phyloP scores from a whole-genome alignment of 2,329 filamentous ascomycete genomes.

The Corniculantispora saksenae region DNA sequence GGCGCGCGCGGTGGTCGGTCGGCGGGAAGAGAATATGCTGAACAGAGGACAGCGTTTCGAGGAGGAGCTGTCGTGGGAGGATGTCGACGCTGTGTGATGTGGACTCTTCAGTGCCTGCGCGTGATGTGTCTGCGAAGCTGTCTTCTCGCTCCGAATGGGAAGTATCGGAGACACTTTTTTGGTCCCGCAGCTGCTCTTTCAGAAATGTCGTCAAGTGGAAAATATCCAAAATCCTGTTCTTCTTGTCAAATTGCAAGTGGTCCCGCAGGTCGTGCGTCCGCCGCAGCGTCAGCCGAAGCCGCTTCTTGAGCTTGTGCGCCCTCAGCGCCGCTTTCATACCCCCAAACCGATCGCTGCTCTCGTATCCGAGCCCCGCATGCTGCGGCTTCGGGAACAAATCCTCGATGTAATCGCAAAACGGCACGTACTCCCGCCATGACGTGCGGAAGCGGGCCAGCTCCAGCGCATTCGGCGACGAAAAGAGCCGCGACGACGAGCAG shows the following conservation, averaged over 20 bases:
- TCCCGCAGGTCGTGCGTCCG: background rate
- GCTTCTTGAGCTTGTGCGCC: background rate
- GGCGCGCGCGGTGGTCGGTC: background rate
- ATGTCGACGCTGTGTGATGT: background rate
- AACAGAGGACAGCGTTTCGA: background rate
- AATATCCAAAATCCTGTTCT: background rate
- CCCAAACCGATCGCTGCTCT: background rate
- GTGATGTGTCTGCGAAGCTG: background rate
- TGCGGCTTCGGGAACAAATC: background rate
- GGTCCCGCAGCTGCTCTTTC: background rate
- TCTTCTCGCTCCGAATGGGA: background rate
- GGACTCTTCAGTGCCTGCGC: background rate
- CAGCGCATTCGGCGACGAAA: background rate
- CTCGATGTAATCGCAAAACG: background rate
- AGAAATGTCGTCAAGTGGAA: conserved; percentile 1
- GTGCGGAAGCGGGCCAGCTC: background rate
- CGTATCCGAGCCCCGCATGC: background rate
- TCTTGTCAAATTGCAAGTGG: background rate
- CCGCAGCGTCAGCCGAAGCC: background rate
- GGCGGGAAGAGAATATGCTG: conserved; percentile 7
- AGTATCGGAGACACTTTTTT: background rate
- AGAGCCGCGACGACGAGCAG: background rate
- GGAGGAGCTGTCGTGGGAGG: background rate
- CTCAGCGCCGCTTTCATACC: background rate
- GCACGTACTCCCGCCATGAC: conserved; percentile 1